A percentile compares a stretch with the other conserved stretches of the same genome.
Evolutionary conservation across 2,329 filamentous ascomycete species (phyloP).

Genomic region (Emericellopsis atlantica): DNA sequence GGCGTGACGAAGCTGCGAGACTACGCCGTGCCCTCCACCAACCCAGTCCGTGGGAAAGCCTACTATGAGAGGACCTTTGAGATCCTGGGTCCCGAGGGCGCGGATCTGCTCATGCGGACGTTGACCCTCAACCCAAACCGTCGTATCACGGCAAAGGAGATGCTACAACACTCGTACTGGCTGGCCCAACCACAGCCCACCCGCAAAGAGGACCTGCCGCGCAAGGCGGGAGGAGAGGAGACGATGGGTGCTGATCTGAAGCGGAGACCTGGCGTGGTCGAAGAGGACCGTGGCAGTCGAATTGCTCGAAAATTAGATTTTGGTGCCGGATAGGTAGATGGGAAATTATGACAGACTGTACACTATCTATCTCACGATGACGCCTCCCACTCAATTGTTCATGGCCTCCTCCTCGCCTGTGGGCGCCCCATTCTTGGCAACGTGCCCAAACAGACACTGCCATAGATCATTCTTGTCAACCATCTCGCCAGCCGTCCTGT

Average conservation of each 20-base stretch:
- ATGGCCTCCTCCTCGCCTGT: constrained; percentile 4
- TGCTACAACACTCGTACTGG: constrained; percentile 82
- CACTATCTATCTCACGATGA: no score
- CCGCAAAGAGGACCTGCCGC: constrained; percentile 67
- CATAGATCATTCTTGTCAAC: constrained; percentile 72
- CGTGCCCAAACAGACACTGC: constrained; percentile 71
- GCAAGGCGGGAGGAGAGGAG: constrained; percentile 58
- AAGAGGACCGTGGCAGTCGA: constrained; percentile 57
- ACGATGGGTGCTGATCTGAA: constrained; percentile 76
- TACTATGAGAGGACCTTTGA: constrained; percentile 70
- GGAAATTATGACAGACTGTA: no score
- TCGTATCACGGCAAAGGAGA: constrained; percentile 62
- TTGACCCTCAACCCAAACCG: constrained; percentile 77
- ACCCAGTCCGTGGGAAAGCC: constrained; percentile 51
- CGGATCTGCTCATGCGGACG: constrained; percentile 80
- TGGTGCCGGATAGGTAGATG: constrained; percentile 19
- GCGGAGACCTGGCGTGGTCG: constrained; percentile 54
- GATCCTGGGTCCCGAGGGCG: constrained; percentile 67
- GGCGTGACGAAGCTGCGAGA: constrained; percentile 70
- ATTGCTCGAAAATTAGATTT: constrained; percentile 79
- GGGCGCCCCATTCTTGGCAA: constrained; percentile 12
- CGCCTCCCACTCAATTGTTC: no score
- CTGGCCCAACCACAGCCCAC: constrained; percentile 71
- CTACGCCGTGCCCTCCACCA: constrained; percentile 60
- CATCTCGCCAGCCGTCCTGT: constrained; percentile 62